phyloP scores from a whole-genome alignment of 305 asterid species.

The Fraxinus xanthoxyloides region DNA sequence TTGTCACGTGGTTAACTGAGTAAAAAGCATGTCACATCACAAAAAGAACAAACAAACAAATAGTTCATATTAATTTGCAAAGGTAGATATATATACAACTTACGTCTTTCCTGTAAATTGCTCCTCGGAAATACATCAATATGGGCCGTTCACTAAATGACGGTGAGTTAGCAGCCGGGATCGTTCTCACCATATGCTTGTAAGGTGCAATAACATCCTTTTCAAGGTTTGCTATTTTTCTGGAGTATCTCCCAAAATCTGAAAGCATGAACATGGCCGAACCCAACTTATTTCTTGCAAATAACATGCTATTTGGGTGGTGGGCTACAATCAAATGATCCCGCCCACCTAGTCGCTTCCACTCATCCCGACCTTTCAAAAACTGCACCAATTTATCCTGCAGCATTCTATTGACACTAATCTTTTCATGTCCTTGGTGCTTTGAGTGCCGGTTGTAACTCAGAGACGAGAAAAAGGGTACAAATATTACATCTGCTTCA shows the following conservation, averaged over 20 bases:
- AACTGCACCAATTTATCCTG: constrained; percentile 62
- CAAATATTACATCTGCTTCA: constrained; percentile 64
- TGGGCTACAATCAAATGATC: constrained; percentile 79
- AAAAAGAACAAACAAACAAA: not conserved
- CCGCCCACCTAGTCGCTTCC: constrained; percentile 59
- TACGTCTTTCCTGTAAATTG: constrained; percentile 82
- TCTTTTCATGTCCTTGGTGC: constrained; percentile 35
- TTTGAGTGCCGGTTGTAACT: constrained; percentile 74
- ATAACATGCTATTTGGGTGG: constrained; percentile 83
- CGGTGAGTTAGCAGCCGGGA: constrained; percentile 37
- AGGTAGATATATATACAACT: constrained; percentile 30
- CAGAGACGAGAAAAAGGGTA: constrained; percentile 78
- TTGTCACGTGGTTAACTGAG: not conserved
- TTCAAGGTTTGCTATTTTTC: constrained; percentile 56
- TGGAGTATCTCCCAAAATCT: constrained; percentile 79
- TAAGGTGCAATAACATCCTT: constrained; percentile 94
- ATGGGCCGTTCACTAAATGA: constrained; percentile 52
- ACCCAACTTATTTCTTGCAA: constrained; percentile 57
- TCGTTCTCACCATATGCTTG: constrained; percentile 69
- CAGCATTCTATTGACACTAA: constrained; percentile 40
- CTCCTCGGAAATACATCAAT: constrained; percentile 78
- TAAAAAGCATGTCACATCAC: not conserved
- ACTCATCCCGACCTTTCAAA: constrained; percentile 54
- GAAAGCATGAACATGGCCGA: constrained; percentile 73
- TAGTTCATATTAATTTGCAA: not conserved